These are phyloP conservation scores for Candida sp. DNA, from an alignment of 1,139 yeast genomes.

Conservation along the genomic window DNA sequence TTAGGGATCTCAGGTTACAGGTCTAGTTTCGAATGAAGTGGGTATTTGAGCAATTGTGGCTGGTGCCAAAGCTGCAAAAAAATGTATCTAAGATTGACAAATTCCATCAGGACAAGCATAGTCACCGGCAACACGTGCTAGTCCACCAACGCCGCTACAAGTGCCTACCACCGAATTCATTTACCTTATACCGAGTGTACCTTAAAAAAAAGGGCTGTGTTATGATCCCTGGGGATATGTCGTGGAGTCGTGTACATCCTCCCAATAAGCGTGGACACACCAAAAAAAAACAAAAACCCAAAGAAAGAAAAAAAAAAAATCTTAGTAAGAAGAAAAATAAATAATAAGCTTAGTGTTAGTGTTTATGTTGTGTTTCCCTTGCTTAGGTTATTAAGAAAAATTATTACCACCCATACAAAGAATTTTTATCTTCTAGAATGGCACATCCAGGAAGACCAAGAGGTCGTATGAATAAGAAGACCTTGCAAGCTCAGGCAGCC, in stretches of 20 bases:
- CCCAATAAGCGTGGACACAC: background rate
- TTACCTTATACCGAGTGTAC: too few species aligned
- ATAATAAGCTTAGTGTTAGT: background rate
- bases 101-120: too few species aligned
- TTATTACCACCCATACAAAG: background rate
- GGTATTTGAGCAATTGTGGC: too few species aligned
- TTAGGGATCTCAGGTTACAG: too few species aligned
- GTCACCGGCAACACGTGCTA: too few species aligned
- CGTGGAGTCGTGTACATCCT: background rate
- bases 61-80: too few species aligned
- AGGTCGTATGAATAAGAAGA: conserved; percentile 27
- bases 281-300: background rate
- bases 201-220: background rate
- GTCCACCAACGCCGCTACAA: too few species aligned
- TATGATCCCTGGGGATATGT: background rate
- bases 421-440: conserved; percentile 20
- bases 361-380: too few species aligned
- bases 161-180: too few species aligned
- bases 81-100: too few species aligned
- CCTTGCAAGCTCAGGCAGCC: conserved; percentile 17
- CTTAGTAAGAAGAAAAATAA: background rate
- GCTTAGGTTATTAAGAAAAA: background rate
- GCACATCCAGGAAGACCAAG: conserved; percentile 48
- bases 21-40: too few species aligned
- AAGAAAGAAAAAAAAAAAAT: background rate